A percentile compares a stretch with the other conserved stretches of the same genome.
These are phyloP conservation scores for Pleurotus pulmonarius DNA, from an alignment of 768 basidiomycete species.

Conservation along the genomic window DNA sequence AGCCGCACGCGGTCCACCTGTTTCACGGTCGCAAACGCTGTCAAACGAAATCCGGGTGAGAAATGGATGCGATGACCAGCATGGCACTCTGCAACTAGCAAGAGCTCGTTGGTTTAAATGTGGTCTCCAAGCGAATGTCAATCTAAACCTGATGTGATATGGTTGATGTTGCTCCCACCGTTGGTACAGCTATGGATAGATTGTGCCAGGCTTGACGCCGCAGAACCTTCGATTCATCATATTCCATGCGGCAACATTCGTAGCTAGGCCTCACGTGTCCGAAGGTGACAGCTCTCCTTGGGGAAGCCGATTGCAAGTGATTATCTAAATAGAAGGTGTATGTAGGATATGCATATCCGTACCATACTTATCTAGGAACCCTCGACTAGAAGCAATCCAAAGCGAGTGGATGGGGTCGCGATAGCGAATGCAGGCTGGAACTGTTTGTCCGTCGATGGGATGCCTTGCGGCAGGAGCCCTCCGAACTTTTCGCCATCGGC, in stretches of 20 bases:
- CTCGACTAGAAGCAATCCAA: constrained; percentile 70
- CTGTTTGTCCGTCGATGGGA: constrained; percentile 47
- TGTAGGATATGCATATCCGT: constrained; percentile 13
- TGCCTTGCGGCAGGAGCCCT: constrained; percentile 48
- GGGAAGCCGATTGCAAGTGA: constrained; percentile 6
- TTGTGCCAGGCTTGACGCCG: not conserved
- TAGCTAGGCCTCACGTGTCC: constrained; percentile 5
- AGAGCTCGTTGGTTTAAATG: not conserved
- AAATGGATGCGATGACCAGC: constrained; percentile 3
- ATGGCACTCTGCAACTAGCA: not conserved
- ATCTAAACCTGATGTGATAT: not conserved
- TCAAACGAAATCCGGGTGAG: not conserved
- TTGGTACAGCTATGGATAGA: no score
- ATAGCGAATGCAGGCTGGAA: constrained; percentile 59
- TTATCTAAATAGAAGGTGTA: not conserved
- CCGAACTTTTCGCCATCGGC: constrained; percentile 17
- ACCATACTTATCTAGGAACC: constrained; percentile 20
- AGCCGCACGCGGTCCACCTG: constrained; percentile 6
- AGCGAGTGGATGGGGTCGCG: constrained; percentile 69
- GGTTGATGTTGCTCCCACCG: not conserved
- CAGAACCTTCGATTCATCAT: not conserved
- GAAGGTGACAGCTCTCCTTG: constrained; percentile 3
- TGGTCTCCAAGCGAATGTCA: not conserved
- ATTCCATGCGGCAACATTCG: not conserved
- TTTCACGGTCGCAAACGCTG: constrained; percentile 9